These are phyloP conservation scores for Chlamydomonas asymmetrica DNA, from an alignment of 139 green algal species.

Conservation along the genomic window DNA sequence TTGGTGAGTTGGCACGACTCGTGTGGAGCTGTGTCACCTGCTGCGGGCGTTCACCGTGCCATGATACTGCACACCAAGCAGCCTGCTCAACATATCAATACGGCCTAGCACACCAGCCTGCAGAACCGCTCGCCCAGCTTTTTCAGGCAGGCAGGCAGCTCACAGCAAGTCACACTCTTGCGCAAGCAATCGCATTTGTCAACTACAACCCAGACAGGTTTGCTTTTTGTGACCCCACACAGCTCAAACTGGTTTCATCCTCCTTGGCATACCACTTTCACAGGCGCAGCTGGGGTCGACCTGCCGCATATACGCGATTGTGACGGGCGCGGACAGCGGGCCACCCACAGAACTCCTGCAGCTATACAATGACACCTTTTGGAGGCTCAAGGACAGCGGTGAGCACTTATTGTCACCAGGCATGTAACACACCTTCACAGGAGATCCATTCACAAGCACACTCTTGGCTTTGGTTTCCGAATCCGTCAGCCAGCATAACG, in stretches of 20 bases:
- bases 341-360: conserved; percentile 2
- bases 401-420: background rate
- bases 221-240: background rate
- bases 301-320: conserved; percentile 15
- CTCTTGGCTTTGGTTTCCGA: too few relatives aligned
- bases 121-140: too few relatives aligned
- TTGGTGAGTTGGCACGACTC: background rate
- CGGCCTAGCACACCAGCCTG: too few relatives aligned
- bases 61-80: too few relatives aligned
- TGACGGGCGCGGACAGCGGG: conserved; percentile 13
- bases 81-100: too few relatives aligned
- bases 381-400: background rate
- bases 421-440: background rate
- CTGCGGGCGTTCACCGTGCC: too few relatives aligned
- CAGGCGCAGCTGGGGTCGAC: conserved; percentile 1
- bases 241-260: background rate
- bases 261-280: background rate
- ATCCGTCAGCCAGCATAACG: too few relatives aligned
- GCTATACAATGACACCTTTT: background rate
- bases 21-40: too few relatives aligned
- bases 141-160: background rate
- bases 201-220: too few relatives aligned
- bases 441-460: background rate
- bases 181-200: background rate
- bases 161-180: background rate